Evolutionary conservation across 345 rosid genomes (phyloP).

Genomic region (Adansonia digitata): DNA sequence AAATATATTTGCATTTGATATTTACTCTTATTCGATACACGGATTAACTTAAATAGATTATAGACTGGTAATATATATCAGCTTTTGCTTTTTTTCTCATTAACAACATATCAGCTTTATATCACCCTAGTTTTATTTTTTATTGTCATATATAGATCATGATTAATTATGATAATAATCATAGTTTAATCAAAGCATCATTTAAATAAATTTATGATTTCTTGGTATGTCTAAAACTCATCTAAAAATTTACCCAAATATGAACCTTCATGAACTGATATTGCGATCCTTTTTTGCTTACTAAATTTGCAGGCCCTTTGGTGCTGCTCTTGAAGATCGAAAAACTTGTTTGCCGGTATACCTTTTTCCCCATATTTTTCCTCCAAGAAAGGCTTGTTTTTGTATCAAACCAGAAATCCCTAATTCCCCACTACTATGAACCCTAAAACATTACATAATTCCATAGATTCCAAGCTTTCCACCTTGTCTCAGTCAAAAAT

Average conservation of each 20-base stretch:
- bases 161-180: background rate
- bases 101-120: background rate
- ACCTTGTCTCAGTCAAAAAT: background rate
- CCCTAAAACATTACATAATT: background rate
- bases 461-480: background rate
- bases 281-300: background rate
- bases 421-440: background rate
- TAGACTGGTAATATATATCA: background rate
- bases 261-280: background rate
- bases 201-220: background rate
- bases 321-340: conserved; percentile 1
- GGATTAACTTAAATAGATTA: too few relatives aligned
- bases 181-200: background rate
- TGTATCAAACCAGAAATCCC: background rate
- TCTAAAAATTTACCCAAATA: too few relatives aligned
- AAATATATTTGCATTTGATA: too few relatives aligned
- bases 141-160: background rate
- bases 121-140: background rate
- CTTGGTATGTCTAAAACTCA: background rate
- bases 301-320: conserved; percentile 1
- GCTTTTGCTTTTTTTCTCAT: background rate
- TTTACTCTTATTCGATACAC: too few relatives aligned
- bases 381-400: background rate
- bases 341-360: background rate
- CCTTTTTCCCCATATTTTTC: too few relatives aligned